phyloP scores from a whole-genome alignment of 2,329 filamentous ascomycete species.

The Paecilomyces formosus region DNA sequence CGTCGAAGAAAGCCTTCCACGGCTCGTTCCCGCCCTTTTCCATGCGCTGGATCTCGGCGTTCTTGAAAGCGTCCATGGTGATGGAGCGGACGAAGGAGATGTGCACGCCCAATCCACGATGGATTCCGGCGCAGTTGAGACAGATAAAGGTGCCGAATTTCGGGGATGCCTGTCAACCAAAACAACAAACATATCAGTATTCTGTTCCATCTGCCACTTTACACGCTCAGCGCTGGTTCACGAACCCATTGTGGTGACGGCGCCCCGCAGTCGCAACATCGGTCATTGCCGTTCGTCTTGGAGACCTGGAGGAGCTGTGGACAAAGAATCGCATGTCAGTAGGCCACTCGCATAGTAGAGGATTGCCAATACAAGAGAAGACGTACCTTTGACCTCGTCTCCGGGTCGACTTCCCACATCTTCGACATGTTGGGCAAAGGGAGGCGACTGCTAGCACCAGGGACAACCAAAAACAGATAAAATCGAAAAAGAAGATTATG shows the following conservation, averaged over 20 bases:
- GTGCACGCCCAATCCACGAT: constrained; percentile 91
- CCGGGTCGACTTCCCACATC: constrained; percentile 99
- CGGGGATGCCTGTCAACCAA: constrained; percentile 55
- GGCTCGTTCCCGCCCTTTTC: constrained; percentile 80
- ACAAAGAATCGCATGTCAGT: neutral
- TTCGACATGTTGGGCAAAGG: constrained; percentile 45
- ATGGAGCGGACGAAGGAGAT: constrained; percentile 97
- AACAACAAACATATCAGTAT: neutral
- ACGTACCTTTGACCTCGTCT: constrained; percentile 85
- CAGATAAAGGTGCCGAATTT: constrained; percentile 99
- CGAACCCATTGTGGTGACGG: constrained; percentile 95
- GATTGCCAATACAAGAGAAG: neutral
- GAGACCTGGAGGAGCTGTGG: constrained; percentile 78
- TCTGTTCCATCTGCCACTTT: neutral
- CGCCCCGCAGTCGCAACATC: constrained; percentile 91
- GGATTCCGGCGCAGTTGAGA: constrained; percentile 87
- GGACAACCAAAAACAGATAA: neutral
- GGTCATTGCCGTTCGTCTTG: constrained; percentile 79
- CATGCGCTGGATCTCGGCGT: constrained; percentile 88
- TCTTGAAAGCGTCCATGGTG: constrained; percentile 98
- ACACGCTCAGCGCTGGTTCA: constrained; percentile 2
- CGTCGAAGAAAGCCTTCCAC: constrained; percentile 82
- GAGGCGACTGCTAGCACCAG: neutral
- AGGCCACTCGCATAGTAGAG: neutral
- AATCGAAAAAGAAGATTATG: neutral